phyloP scores from a whole-genome alignment of 1,284 basidiomycete species.

The Ceratobasidium sp. region DNA sequence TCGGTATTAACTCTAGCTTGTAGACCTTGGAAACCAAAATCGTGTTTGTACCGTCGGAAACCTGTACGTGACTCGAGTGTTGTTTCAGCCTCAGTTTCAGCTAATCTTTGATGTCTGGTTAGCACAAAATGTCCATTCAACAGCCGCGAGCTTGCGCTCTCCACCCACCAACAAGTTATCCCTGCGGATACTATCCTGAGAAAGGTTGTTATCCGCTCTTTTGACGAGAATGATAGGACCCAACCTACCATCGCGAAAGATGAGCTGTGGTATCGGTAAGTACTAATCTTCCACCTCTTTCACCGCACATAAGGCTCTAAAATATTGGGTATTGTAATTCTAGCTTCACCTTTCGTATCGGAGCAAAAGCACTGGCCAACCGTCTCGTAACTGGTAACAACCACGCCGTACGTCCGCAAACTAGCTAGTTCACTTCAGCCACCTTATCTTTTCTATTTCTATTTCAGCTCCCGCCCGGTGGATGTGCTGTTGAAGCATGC shows the following conservation, averaged over 20 bases:
- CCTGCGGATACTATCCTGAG: not conserved
- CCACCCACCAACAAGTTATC: conserved; percentile 27
- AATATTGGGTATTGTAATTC: not conserved
- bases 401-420: not conserved
- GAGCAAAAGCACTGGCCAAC: not conserved
- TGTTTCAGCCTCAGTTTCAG: not conserved
- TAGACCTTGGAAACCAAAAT: not conserved
- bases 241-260: not conserved
- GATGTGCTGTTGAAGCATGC: conserved; percentile 3
- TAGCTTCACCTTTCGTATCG: conserved; percentile 7
- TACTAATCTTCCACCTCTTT: too few relatives aligned
- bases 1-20: not conserved
- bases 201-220: conserved; percentile 4
- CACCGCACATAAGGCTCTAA: too few relatives aligned
- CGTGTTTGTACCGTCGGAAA: not conserved
- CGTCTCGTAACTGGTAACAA: not conserved
- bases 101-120: not conserved
- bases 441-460: not conserved
- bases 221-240: conserved; percentile 21
- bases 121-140: conserved; percentile 17
- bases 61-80: conserved; percentile 14
- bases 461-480: conserved; percentile 28
- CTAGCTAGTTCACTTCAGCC: not conserved
- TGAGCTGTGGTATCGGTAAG: conserved; percentile 30
- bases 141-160: conserved; percentile 11